Percentiles rank a stretch among this genome's conserved stretches.
Evolutionary conservation across 768 basidiomycete species (phyloP).

Genomic region (Boletus barrowsii): DNA sequence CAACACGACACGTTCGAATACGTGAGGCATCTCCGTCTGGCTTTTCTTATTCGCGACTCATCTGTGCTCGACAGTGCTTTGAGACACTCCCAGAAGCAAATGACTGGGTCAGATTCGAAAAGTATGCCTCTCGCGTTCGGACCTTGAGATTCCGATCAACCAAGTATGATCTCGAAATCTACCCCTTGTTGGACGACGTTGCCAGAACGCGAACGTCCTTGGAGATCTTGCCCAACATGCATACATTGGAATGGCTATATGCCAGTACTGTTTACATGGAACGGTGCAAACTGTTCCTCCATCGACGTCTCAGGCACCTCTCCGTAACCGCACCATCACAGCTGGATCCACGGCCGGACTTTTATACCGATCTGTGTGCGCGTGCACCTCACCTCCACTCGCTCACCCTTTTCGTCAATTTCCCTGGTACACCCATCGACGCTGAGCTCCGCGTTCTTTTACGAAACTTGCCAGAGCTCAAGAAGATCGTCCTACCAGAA

Average conservation of each 20-base stretch:
- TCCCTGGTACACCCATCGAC: conserved; percentile 43
- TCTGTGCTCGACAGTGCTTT: conserved; percentile 36
- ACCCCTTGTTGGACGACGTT: conserved; percentile 43
- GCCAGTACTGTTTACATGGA: conserved; percentile 26
- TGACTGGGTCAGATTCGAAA: conserved; percentile 56
- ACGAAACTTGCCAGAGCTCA: conserved; percentile 40
- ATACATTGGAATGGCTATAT: conserved; percentile 47
- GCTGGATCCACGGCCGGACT: conserved; percentile 2
- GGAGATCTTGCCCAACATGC: conserved; percentile 54
- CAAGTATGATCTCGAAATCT: conserved; percentile 17
- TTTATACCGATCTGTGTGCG: conserved; percentile 40
- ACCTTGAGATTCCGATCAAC: conserved; percentile 24
- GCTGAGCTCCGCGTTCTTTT: conserved; percentile 39
- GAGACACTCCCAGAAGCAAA: conserved; percentile 38
- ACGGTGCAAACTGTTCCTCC: conserved; percentile 55
- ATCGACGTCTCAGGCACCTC: conserved; percentile 44
- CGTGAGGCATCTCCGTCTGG: conserved; percentile 6
- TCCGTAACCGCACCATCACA: conserved; percentile 29
- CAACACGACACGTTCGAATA: conserved; percentile 19
- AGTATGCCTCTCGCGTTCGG: conserved; percentile 52
- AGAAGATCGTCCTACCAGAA: conserved; percentile 48
- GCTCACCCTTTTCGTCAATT: conserved; percentile 45
- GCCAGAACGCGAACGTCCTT: conserved; percentile 52
- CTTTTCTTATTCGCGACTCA: not conserved
- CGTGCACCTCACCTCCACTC: conserved; percentile 50